Percentiles rank a stretch among this genome's conserved stretches.
Evolutionary conservation across 164 flowering plant species (phyloP).

Genomic region (Platanus orientalis): DNA sequence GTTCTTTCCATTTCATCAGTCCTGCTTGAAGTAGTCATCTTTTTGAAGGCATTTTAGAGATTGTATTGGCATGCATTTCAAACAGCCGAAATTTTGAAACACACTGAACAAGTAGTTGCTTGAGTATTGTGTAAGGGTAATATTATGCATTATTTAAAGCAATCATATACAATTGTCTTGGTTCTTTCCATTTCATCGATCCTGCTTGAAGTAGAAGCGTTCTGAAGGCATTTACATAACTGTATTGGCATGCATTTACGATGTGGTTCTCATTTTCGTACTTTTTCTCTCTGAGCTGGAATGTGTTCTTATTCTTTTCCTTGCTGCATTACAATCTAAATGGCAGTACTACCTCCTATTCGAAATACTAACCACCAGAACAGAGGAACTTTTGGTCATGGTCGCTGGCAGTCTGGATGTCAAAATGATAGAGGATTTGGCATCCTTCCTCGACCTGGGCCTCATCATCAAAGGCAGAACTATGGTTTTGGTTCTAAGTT

Average conservation of each 20-base stretch:
- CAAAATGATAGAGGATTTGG: conserved; percentile 81
- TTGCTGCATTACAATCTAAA: conserved; percentile 1
- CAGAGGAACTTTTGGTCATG: conserved; percentile 71
- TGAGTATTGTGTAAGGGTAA: not conserved
- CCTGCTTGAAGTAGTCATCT: not conserved
- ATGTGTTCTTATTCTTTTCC: not conserved
- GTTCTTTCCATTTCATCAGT: not conserved
- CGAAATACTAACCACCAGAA: conserved; percentile 44
- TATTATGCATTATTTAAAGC: not conserved
- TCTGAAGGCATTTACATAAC: not conserved
- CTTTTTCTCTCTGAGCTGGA: not conserved
- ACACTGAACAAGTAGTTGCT: too few species aligned
- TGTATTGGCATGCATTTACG: too few species aligned
- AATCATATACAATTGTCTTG: not conserved
- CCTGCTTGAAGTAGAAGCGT: not conserved
- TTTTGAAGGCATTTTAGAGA: not conserved
- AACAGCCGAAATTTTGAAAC: too few species aligned
- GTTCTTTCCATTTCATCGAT: not conserved
- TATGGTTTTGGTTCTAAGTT: conserved; percentile 51
- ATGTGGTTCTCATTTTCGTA: not conserved
- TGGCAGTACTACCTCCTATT: conserved; percentile 64
- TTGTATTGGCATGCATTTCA: too few species aligned
- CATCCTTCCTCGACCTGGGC: conserved; percentile 83
- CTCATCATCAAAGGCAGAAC: conserved; percentile 60
- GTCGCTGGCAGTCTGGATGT: conserved; percentile 56